Base-by-base conservation (phyloP, 2,329 filamentous ascomycete species). In the Chrysoporthe puriensis region DNA sequence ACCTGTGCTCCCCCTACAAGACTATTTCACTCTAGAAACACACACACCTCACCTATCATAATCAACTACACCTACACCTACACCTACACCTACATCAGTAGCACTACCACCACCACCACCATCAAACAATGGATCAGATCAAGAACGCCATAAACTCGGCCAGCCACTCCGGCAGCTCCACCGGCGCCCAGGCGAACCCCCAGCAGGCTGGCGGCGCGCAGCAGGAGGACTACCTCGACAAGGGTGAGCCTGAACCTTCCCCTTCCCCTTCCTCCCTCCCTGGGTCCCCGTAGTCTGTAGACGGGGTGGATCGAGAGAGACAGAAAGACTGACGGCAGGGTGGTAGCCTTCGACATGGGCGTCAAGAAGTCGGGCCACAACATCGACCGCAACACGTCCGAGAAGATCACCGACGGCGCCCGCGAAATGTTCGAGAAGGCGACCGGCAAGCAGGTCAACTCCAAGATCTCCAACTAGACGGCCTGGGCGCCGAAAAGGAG, bases 371-470 rank as follows among this genome's bases (percentile, higher is more conserved):
- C 68, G 0, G 72, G 72, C 65, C 68, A 70, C 62, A 36, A 70
- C 26, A 65, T 73, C 52, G 57, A 67, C 59, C 43, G 50, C 16
- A 65, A 64, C 64, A 73, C 70, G 36, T 62, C 66, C 60, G 76
- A 78, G 74, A 77, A 77, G 73, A 76, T 77, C 69, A 78, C 77
- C 56, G 76, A 78, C 62, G 73, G 70, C 13, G 71, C 72, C 8
- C 78, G 79, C 21, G 66, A 68, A 18, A 67, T 70, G 18, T 78
- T 77, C 67, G 79, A 81, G 75, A 81, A 81, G 75, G 46, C 71
- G 5, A 79, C 79, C 36, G 79, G 79, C 59, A 80, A 79, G 69
- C 74, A 80, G 64, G 75, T 81, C 66, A 69, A 76, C 69, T 65
- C 74, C 42, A 79, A 79, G 67, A 60, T 74, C 64, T 79, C 77